Conservation (phyloP, 2,329 filamentous ascomycete species). For the Fusarium sp. region DNA sequence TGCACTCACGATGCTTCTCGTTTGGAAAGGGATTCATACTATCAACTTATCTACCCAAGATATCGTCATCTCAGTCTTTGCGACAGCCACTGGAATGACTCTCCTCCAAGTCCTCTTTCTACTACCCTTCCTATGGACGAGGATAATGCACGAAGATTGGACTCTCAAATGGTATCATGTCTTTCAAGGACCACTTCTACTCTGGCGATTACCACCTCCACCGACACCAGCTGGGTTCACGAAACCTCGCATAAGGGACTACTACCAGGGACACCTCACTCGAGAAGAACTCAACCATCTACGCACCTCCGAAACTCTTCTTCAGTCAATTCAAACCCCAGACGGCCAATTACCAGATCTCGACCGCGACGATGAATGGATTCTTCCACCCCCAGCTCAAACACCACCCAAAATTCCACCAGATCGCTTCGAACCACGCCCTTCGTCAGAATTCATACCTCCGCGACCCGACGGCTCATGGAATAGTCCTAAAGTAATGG, state of each 20-base stretch:
- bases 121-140: slow-evolving; percentile 64
- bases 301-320: slow-evolving; percentile 51
- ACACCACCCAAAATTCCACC: slow-evolving; percentile 31
- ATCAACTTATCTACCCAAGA: slow-evolving; percentile 41
- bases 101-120: slow-evolving; percentile 61
- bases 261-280: slow-evolving; percentile 63
- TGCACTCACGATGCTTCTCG: slow-evolving; percentile 63
- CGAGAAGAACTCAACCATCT: slow-evolving; percentile 58
- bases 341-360: slow-evolving; percentile 42
- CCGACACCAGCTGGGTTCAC: slow-evolving; percentile 54
- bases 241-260: slow-evolving; percentile 61
- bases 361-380: slow-evolving; percentile 50
- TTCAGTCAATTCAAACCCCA: slow-evolving; percentile 51
- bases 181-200: slow-evolving; percentile 61
- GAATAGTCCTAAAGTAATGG: slow-evolving; percentile 57
- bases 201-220: slow-evolving; percentile 54
- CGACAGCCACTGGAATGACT: slow-evolving; percentile 57
- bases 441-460: slow-evolving; percentile 46
- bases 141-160: slow-evolving; percentile 65
- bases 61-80: slow-evolving; percentile 56
- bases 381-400: slow-evolving; percentile 50
- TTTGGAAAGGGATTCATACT: slow-evolving; percentile 55
- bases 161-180: slow-evolving; percentile 62
- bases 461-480: slow-evolving; percentile 54
- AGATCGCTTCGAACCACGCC: slow-evolving; percentile 5